Percentiles rank a stretch among this genome's conserved stretches.
Conservation (phyloP, 352 stramenopile species). For the Hyphochytrium catenoides region DNA sequence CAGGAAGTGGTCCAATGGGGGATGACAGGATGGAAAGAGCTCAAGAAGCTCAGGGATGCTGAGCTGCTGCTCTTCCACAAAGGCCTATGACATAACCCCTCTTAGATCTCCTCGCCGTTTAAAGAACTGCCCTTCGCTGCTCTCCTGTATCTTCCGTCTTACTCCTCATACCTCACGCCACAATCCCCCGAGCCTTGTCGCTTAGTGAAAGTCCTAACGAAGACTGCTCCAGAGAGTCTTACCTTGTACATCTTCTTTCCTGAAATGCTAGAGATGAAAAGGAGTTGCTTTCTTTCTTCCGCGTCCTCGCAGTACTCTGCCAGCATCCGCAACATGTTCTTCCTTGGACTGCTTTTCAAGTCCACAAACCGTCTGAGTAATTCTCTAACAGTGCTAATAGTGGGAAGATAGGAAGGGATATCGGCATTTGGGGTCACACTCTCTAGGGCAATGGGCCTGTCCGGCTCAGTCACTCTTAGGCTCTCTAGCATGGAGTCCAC, state of each 20-base stretch:
- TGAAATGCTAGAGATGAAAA: constrained; percentile 37
- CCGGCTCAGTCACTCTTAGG: constrained; percentile 14
- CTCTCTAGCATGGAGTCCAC: constrained; percentile 33
- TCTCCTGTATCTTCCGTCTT: too few species aligned
- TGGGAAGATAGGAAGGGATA: constrained; percentile 19
- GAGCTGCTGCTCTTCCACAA: constrained; percentile 60
- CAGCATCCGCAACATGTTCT: constrained; percentile 31
- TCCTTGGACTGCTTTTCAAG: constrained; percentile 46
- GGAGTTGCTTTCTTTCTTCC: constrained; percentile 24
- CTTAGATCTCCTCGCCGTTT: too few species aligned
- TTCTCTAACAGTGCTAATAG: constrained; percentile 33
- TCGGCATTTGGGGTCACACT: constrained; percentile 8
- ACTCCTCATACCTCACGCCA: too few species aligned
- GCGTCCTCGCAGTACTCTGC: constrained; percentile 32
- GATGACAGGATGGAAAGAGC: constrained; percentile 72
- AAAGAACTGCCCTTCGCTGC: too few species aligned
- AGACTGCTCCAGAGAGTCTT: too few species aligned
- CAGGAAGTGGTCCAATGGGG: constrained; percentile 59
- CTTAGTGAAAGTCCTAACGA: not conserved
- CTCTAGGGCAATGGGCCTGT: constrained; percentile 6
- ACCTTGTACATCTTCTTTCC: constrained; percentile 36
- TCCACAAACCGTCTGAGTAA: constrained; percentile 47
- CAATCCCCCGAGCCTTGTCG: not conserved
- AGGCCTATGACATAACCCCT: constrained; percentile 21
- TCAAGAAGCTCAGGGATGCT: constrained; percentile 69